Evolutionary conservation across 192 early-diverging fungal genomes (phyloP).

Genomic region (Coemansia asiatica): DNA sequence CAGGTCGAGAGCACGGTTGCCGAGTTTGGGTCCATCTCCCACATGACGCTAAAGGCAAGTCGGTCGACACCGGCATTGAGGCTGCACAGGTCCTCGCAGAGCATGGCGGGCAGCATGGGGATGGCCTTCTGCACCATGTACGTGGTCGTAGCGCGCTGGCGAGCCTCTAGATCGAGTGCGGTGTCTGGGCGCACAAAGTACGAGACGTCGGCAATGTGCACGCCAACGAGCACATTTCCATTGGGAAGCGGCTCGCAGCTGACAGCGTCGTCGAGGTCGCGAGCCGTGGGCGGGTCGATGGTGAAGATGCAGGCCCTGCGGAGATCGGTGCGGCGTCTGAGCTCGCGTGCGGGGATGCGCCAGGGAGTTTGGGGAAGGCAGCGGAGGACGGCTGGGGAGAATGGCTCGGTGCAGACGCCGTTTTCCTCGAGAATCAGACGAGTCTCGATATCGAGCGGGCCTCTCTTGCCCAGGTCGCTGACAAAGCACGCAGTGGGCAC

Average conservation of each 20-base stretch:
- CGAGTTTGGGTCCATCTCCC: conserved; percentile 60
- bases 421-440: conserved; percentile 80
- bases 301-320: conserved; percentile 74
- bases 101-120: conserved; percentile 90
- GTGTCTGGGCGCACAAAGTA: conserved; percentile 83
- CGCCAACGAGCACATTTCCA: conserved; percentile 54
- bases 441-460: conserved; percentile 75
- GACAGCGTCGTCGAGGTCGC: conserved; percentile 57
- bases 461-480: conserved; percentile 70
- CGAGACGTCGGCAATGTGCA: conserved; percentile 96
- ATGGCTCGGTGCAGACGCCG: conserved; percentile 69
- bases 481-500: conserved; percentile 22
- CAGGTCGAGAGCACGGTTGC: conserved; percentile 71
- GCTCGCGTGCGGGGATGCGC: conserved; percentile 72
- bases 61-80: conserved; percentile 86
- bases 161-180: conserved; percentile 84
- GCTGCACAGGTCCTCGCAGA: conserved; percentile 81
- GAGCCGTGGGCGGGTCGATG: conserved; percentile 73
- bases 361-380: conserved; percentile 79
- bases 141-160: conserved; percentile 84
- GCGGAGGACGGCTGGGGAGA: conserved; percentile 69
- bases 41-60: conserved; percentile 78
- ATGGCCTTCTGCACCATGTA: conserved; percentile 90
- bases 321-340: conserved; percentile 71
- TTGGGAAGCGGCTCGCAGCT: conserved; percentile 41